A percentile compares a stretch with the other conserved stretches of the same genome.
These are phyloP conservation scores for Russula vinacea DNA, from an alignment of 768 basidiomycete species.

Conservation along the genomic window DNA sequence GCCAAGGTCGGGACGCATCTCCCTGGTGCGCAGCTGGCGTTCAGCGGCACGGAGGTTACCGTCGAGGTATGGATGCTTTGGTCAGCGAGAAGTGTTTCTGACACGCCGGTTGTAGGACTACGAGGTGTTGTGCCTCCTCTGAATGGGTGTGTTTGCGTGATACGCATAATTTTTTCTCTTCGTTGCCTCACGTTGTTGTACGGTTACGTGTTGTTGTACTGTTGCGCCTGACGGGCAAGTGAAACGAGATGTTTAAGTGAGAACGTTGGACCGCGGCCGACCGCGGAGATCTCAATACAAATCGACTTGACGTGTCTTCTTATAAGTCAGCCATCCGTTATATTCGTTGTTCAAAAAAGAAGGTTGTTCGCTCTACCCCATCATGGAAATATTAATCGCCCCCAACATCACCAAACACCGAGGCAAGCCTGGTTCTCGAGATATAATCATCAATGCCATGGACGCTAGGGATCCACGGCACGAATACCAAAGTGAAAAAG, in stretches of 20 bases:
- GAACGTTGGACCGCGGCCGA: not conserved
- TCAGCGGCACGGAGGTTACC: constrained; percentile 49
- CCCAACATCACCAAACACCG: not conserved
- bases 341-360: not conserved
- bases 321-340: no score
- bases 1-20: constrained; percentile 60
- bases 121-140: constrained; percentile 41
- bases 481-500: not conserved
- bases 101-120: constrained; percentile 37
- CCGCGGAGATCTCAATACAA: no score
- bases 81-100: constrained; percentile 1
- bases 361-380: not conserved
- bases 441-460: not conserved
- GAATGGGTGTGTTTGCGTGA: not conserved
- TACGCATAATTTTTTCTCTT: no score
- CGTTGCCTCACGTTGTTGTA: not conserved
- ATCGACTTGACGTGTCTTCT: not conserved
- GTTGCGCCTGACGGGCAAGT: no score
- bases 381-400: not conserved
- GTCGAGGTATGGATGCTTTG: constrained; percentile 41
- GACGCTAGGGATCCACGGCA: not conserved
- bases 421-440: not conserved
- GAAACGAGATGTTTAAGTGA: no score
- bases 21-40: constrained; percentile 53
- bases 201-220: not conserved